Percentiles rank a stretch among this genome's conserved stretches.
phyloP scores from a whole-genome alignment of 176 grass and related monocot genomes.

The Raddia guianensis region DNA sequence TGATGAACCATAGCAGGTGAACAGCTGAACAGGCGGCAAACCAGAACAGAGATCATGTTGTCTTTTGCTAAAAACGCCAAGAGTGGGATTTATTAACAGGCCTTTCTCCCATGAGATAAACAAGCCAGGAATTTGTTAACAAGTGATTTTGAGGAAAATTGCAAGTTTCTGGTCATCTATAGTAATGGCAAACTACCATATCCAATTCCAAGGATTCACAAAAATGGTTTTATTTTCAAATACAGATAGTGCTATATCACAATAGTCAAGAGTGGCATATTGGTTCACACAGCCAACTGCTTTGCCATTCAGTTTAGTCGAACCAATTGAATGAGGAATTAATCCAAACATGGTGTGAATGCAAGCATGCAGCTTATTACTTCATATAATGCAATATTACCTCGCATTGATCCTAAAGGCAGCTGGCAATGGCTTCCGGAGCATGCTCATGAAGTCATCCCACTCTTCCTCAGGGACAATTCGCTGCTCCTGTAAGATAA shows the following conservation, averaged over 20 bases:
- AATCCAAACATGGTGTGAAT: not conserved
- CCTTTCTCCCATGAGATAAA: conserved; percentile 13
- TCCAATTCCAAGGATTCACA: not conserved
- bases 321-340: not conserved
- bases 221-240: not conserved
- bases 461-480: conserved; percentile 82
- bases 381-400: conserved; percentile 41
- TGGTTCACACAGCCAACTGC: conserved; percentile 15
- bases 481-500: conserved; percentile 64
- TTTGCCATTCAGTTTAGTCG: not conserved
- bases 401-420: conserved; percentile 92
- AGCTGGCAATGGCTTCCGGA: conserved; percentile 76
- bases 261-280: conserved; percentile 8
- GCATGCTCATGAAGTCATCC: conserved; percentile 70
- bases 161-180: not conserved
- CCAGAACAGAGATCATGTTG: not conserved
- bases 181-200: not conserved
- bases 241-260: not conserved
- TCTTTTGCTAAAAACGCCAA: not conserved
- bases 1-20: conserved; percentile 13
- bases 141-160: not conserved
- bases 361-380: not conserved
- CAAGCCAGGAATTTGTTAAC: not conserved
- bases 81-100: too few relatives aligned
- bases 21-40: not conserved